A percentile compares a stretch with the other conserved stretches of the same genome.
Evolutionary conservation across 257 asterid species (phyloP).

Genomic region (Prunella vulgaris): DNA sequence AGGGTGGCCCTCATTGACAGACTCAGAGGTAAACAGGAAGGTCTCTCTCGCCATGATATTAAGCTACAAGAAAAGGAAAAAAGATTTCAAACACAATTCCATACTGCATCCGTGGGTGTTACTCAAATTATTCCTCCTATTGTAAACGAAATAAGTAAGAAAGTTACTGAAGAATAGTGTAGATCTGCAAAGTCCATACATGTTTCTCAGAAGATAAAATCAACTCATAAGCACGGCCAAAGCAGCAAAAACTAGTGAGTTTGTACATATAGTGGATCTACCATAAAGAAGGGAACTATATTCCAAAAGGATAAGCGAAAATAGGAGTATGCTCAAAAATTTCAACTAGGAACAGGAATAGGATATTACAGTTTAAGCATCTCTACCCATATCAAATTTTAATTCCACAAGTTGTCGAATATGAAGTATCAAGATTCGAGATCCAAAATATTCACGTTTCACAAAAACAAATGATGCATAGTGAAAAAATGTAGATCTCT

Average conservation of each 20-base stretch:
- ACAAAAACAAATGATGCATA: background rate
- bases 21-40: slow-evolving; percentile 76
- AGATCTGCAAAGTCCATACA: background rate
- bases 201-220: background rate
- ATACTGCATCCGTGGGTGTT: background rate
- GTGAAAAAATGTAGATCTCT: background rate
- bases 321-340: background rate
- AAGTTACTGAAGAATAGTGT: background rate
- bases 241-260: background rate
- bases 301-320: background rate
- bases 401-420: background rate
- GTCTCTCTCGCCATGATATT: slow-evolving; percentile 67
- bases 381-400: background rate
- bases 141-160: background rate
- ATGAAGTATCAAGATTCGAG: background rate
- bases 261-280: slow-evolving; percentile 3
- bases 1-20: slow-evolving; percentile 87
- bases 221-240: background rate
- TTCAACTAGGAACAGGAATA: background rate
- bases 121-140: background rate
- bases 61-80: background rate
- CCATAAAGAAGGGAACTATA: background rate
- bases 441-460: background rate
- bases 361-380: background rate
- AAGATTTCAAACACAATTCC: background rate